phyloP scores from a whole-genome alignment of 2,329 filamentous ascomycete species.

The Aspergillus luchuensis region DNA sequence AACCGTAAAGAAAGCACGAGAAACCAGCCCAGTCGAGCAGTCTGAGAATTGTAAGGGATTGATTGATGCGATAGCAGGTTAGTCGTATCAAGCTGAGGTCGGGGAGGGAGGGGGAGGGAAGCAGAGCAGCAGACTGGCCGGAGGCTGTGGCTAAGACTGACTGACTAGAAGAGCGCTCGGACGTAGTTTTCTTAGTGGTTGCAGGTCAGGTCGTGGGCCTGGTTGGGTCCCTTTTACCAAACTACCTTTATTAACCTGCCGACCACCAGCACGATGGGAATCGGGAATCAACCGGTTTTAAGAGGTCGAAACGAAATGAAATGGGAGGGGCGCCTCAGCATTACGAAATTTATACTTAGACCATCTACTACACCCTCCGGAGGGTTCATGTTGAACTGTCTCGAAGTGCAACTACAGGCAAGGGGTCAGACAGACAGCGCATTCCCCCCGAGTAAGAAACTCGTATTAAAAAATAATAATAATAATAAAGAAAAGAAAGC shows the following conservation, averaged over 20 bases:
- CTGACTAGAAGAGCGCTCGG: conserved; percentile 16
- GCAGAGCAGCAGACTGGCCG: neutral
- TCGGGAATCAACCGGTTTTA: neutral
- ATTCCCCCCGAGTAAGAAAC: neutral
- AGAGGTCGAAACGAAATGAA: neutral
- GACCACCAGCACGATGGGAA: neutral
- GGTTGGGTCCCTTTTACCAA: neutral
- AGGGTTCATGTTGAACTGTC: neutral
- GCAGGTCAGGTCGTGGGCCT: conserved; percentile 11
- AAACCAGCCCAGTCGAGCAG: too few species aligned
- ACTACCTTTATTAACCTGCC: neutral
- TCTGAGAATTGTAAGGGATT: too few species aligned
- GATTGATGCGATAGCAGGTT: neutral
- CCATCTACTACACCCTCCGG: neutral
- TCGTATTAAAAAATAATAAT: neutral
- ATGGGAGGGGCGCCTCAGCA: neutral
- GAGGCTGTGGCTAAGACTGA: conserved; percentile 17
- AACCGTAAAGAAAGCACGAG: too few species aligned
- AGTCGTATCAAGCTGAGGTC: conserved; percentile 1
- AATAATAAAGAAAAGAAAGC: neutral
- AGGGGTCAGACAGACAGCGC: neutral
- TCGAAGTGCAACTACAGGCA: conserved; percentile 1
- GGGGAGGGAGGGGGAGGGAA: neutral
- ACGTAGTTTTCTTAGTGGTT: conserved; percentile 11
- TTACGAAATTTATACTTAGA: neutral